Base-by-base conservation (phyloP, 1,284 basidiomycete genomes). In the Cryptococcus sp. region DNA sequence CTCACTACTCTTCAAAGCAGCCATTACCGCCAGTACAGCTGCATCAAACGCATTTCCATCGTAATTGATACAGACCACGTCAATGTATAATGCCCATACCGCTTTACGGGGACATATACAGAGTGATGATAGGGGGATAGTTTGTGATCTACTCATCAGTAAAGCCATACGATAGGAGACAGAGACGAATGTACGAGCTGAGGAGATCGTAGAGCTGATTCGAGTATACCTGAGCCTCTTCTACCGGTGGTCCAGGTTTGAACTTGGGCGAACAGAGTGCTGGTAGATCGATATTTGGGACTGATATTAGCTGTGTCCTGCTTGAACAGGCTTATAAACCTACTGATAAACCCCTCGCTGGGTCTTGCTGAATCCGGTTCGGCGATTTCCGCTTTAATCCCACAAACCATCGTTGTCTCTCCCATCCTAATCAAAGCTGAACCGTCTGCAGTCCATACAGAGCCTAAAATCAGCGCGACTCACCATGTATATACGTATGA, bases 1-100 rank as follows among this genome's bases (percentile, higher is more conserved):
- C 87, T 52, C 57, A 93, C 91, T 86, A 62, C 91, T 87, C 70
- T 80, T 80, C 45, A 98, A 76, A 3, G 94, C 92, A 13, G 86
- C 84, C 45, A 91, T 82, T 77, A 93, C 87, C 0, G 91, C 91
- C 14, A 97, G 71, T 2, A 97, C 78, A 0, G 89, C 82, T 0
- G 93, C 91, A 59, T 99, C 94, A 59, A 96, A 88, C 1, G 83
- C 87, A 66, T 97, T 97, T 9, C 94, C 94, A 70, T 98, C 93
- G 64, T 92, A 94, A 76, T 94, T 97, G 63, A 98, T 87, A 73
- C 92, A 97, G 4, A 87, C 88, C 25, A 91, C 83, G 60, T 98
- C 94, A 58, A 98, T 80, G 72, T 97, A 97, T 16, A 98, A 78
- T 22, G 86, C 85, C 91, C 92, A 98, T 0, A 80, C 91, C 0